A percentile compares a stretch with the other conserved stretches of the same genome.
These are phyloP conservation scores for Aspergillus terreus DNA, from an alignment of 2,329 filamentous ascomycete species.

Conservation along the genomic window DNA sequence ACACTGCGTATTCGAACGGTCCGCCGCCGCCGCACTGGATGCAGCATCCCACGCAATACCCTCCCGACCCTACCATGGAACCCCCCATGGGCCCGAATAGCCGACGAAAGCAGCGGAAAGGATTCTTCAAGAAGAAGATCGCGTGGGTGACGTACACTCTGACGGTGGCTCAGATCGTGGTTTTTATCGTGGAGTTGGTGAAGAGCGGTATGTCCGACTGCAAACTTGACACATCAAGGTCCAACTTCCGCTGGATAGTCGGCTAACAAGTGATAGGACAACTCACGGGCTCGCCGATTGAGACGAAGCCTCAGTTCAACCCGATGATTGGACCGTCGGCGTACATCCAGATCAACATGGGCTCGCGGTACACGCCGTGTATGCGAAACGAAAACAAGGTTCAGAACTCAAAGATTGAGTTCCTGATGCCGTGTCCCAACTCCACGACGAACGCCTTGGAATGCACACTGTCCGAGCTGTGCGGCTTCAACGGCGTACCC, in stretches of 20 bases:
- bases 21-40: slow-evolving; percentile 35
- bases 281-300: slow-evolving; percentile 66
- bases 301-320: slow-evolving; percentile 82
- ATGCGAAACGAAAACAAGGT: slow-evolving; percentile 69
- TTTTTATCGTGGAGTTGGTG: slow-evolving; percentile 86
- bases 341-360: slow-evolving; percentile 94
- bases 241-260: background rate
- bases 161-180: slow-evolving; percentile 69
- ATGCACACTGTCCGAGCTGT: slow-evolving; percentile 75
- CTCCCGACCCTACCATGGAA: slow-evolving; percentile 44
- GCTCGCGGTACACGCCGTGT: slow-evolving; percentile 84
- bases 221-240: background rate
- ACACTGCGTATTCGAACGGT: slow-evolving; percentile 33
- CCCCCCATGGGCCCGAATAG: slow-evolving; percentile 14
- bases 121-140: slow-evolving; percentile 56
- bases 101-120: slow-evolving; percentile 40
- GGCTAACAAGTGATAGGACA: slow-evolving; percentile 50
- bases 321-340: slow-evolving; percentile 94
- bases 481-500: slow-evolving; percentile 75
- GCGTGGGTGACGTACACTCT: slow-evolving; percentile 83
- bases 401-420: slow-evolving; percentile 32
- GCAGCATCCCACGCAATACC: slow-evolving; percentile 43
- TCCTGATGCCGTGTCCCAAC: slow-evolving; percentile 75
- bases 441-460: slow-evolving; percentile 58
- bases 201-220: slow-evolving; percentile 64